Evolutionary conservation across 352 stramenopile species (phyloP).

Genomic region (Thalassiosira hispida): DNA sequence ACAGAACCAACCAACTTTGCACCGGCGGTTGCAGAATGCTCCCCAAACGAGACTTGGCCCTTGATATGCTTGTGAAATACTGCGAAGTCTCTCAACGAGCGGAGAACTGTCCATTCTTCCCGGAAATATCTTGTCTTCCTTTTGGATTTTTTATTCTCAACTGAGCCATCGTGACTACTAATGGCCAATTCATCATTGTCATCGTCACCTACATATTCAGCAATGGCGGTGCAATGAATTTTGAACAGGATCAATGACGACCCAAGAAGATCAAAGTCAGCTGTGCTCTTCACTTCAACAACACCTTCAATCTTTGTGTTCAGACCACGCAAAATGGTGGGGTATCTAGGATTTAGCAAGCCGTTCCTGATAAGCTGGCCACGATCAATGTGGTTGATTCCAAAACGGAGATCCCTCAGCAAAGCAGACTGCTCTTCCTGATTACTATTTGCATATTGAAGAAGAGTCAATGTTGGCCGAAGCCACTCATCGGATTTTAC

Average conservation of each 20-base stretch:
- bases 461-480: constrained; percentile 69
- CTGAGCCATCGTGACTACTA: constrained; percentile 23
- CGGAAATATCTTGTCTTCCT: constrained; percentile 59
- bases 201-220: constrained; percentile 61
- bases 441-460: constrained; percentile 76
- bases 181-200: constrained; percentile 48
- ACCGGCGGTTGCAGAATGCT: constrained; percentile 65
- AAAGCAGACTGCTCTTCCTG: constrained; percentile 69
- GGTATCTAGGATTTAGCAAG: constrained; percentile 76
- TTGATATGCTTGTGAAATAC: constrained; percentile 85
- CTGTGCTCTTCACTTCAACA: constrained; percentile 68
- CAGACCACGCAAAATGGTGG: constrained; percentile 72
- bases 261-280: constrained; percentile 56
- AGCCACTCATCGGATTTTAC: constrained; percentile 72
- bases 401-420: constrained; percentile 80
- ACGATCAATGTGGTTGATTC: constrained; percentile 82
- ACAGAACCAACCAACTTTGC: constrained; percentile 73
- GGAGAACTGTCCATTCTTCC: constrained; percentile 84
- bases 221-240: constrained; percentile 73
- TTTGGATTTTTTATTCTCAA: constrained; percentile 25
- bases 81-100: constrained; percentile 83
- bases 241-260: constrained; percentile 68
- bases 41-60: constrained; percentile 62
- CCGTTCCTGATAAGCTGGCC: constrained; percentile 81
- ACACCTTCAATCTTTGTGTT: constrained; percentile 68